Base-by-base conservation (phyloP, 495 filamentous ascomycete species). In the Aspergillus avenaceus region DNA sequence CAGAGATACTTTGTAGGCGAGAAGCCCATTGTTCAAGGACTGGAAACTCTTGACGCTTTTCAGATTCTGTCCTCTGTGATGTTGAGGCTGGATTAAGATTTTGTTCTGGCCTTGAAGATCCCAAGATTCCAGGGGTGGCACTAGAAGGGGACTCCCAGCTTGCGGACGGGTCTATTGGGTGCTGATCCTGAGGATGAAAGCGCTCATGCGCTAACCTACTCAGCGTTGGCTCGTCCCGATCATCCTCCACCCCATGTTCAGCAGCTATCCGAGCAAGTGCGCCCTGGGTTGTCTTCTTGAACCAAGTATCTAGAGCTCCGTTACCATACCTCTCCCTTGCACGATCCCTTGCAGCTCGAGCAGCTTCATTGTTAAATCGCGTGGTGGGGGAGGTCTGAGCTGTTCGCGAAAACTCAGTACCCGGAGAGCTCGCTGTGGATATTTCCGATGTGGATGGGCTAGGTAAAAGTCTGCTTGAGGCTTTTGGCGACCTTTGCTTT, bases 21-120 rank as follows among this genome's bases (percentile, higher is more conserved):
- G 67, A 54, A 0, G 71, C 67, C 71, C 69, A 73, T 45, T 62
- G 59, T 31, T 73, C 72, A n/a, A 72, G 63, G 22, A 71, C 65
- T 3, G 66, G 69, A 26, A 63, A 62, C 13, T 63, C 66, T 34
- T 58, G 58, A 6, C 65, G 60, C 45, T 52, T 67, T 12, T 31
- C 42, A 2, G 14, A 37, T 8, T 6, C 16, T 38, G 14, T 1
- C 3, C 16, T 8, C n/a, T 6, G 34, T 21, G 16, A 8, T 8
- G 34, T 1, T 21, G 4, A 3, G 11, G 14, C 21, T 9, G 34
- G 21, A 11, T 5, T 38, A 3, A 18, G 34, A 38, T 1, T 21
- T 38, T 38, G 34, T 4, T 13, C 6, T 11, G 3, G 16, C 11
- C 49, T 27, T 36, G 36, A 18, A 14, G 11, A n/a, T 9, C 14